These are phyloP conservation scores for Trametes gibbosa DNA, from an alignment of 768 basidiomycete species.

Conservation along the genomic window DNA sequence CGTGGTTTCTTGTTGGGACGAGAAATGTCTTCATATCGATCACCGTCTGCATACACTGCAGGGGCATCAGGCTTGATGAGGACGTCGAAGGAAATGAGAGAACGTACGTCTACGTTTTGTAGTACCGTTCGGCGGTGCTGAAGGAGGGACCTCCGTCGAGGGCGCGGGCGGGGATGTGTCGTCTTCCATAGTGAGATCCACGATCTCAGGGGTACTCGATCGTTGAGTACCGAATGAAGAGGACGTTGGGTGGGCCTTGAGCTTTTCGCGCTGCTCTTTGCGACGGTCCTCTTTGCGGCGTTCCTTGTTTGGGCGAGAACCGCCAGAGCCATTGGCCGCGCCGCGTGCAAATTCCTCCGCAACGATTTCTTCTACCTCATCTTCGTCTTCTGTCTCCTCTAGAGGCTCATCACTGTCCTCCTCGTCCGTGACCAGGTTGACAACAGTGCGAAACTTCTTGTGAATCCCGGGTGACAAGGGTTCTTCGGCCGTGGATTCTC, in stretches of 20 bases:
- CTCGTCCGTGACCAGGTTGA: slow-evolving; percentile 11
- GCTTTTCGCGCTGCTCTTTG: slow-evolving; percentile 13
- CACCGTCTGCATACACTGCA: neutral
- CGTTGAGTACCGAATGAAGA: slow-evolving; percentile 7
- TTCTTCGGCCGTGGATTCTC: neutral
- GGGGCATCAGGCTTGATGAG: neutral
- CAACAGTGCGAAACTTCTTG: slow-evolving; percentile 15
- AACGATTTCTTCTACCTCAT: slow-evolving; percentile 23
- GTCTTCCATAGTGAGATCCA: slow-evolving; percentile 19
- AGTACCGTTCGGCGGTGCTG: neutral
- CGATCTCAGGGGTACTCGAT: slow-evolving; percentile 15
- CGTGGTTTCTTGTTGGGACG: slow-evolving; percentile 13
- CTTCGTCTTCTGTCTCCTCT: slow-evolving; percentile 16
- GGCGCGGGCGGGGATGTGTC: neutral
- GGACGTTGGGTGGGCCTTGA: slow-evolving; percentile 1
- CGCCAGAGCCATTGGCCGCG: neutral
- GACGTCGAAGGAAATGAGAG: neutral
- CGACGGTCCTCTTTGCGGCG: slow-evolving; percentile 1
- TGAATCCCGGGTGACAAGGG: neutral
- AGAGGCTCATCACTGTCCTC: slow-evolving; percentile 12
- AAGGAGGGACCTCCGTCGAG: neutral
- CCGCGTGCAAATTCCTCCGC: neutral
- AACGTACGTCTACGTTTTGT: slow-evolving; percentile 20
- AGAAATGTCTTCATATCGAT: neutral
- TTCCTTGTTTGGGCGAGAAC: neutral